A percentile compares a stretch with the other conserved stretches of the same genome.
Evolutionary conservation across 2,329 filamentous ascomycete genomes (phyloP).

Genomic region (Didymella segeticola): DNA sequence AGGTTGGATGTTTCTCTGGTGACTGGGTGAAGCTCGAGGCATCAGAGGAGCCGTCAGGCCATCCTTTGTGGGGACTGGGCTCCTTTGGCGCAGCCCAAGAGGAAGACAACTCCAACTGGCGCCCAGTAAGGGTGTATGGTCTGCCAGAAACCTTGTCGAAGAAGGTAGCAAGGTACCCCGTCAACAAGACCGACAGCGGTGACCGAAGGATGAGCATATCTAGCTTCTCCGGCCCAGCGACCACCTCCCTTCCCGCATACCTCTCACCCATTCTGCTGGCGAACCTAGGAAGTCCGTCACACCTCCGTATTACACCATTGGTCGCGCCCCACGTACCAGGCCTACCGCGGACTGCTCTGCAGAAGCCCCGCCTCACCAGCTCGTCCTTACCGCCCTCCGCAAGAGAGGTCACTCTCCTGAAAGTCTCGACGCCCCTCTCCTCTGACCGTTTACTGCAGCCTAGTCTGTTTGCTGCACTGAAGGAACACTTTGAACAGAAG

Average conservation of each 20-base stretch:
- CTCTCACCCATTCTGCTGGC: slow-evolving; percentile 85
- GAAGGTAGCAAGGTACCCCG: slow-evolving; percentile 61
- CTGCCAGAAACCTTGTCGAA: slow-evolving; percentile 74
- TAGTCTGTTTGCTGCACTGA: slow-evolving; percentile 83
- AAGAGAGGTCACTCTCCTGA: slow-evolving; percentile 84
- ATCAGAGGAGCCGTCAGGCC: slow-evolving; percentile 73
- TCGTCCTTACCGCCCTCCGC: slow-evolving; percentile 65
- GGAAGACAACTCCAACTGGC: slow-evolving; percentile 73
- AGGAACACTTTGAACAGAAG: slow-evolving; percentile 85
- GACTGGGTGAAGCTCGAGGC: slow-evolving; percentile 92
- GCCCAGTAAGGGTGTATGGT: slow-evolving; percentile 87
- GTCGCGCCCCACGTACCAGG: slow-evolving; percentile 56
- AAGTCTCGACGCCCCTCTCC: slow-evolving; percentile 86
- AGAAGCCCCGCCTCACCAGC: slow-evolving; percentile 53
- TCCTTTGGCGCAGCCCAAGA: slow-evolving; percentile 69
- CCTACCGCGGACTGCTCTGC: slow-evolving; percentile 43
- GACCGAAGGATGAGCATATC: slow-evolving; percentile 53
- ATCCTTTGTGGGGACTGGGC: slow-evolving; percentile 72
- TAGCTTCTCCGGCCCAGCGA: slow-evolving; percentile 54
- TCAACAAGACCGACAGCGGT: slow-evolving; percentile 50
- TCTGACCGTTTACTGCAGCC: slow-evolving; percentile 86
- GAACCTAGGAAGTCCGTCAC: slow-evolving; percentile 80
- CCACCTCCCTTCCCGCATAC: slow-evolving; percentile 60
- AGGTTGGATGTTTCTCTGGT: slow-evolving; percentile 94
- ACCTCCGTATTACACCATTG: slow-evolving; percentile 78